Percentiles rank a stretch among this genome's conserved stretches.
Conservation (phyloP, 495 filamentous ascomycete genomes). For the Sordaria brevicollis region DNA sequence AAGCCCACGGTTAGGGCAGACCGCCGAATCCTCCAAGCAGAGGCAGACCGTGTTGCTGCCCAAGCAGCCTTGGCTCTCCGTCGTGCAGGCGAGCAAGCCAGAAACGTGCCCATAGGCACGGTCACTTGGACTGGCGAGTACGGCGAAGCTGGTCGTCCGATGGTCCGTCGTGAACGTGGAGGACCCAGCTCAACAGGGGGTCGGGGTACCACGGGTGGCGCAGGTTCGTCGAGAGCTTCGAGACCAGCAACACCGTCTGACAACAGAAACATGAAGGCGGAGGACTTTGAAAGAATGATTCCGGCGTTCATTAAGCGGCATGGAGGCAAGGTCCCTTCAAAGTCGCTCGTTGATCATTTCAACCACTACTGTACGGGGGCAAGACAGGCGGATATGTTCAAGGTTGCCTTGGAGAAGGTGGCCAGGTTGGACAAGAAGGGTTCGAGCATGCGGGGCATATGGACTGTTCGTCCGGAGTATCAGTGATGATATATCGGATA, state of each 20-base stretch:
- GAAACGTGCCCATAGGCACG: slow-evolving; percentile 63
- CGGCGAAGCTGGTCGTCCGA: slow-evolving; percentile 57
- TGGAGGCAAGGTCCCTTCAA: slow-evolving; percentile 59
- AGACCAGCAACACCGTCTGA: slow-evolving; percentile 10
- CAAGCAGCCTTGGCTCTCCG: slow-evolving; percentile 65
- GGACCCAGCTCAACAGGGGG: slow-evolving; percentile 46
- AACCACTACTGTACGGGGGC: slow-evolving; percentile 36
- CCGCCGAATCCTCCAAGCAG: slow-evolving; percentile 62
- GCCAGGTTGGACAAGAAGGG: slow-evolving; percentile 37
- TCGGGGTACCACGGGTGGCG: slow-evolving; percentile 31
- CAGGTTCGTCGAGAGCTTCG: slow-evolving; percentile 25
- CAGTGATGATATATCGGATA: neutral
- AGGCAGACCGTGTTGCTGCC: slow-evolving; percentile 69
- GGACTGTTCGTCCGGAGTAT: slow-evolving; percentile 25
- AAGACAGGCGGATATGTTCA: slow-evolving; percentile 36
- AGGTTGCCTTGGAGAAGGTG: slow-evolving; percentile 35
- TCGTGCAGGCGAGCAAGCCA: slow-evolving; percentile 60
- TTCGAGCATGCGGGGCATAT: slow-evolving; percentile 31
- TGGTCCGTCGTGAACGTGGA: slow-evolving; percentile 21
- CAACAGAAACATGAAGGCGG: slow-evolving; percentile 19
- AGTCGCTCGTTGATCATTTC: slow-evolving; percentile 72
- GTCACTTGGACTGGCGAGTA: slow-evolving; percentile 89
- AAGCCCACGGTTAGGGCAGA: slow-evolving; percentile 56
- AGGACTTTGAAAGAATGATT: slow-evolving; percentile 64
- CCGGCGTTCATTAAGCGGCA: slow-evolving; percentile 61